phyloP scores from a whole-genome alignment of 768 basidiomycete genomes.

The Termitomyces sp. region DNA sequence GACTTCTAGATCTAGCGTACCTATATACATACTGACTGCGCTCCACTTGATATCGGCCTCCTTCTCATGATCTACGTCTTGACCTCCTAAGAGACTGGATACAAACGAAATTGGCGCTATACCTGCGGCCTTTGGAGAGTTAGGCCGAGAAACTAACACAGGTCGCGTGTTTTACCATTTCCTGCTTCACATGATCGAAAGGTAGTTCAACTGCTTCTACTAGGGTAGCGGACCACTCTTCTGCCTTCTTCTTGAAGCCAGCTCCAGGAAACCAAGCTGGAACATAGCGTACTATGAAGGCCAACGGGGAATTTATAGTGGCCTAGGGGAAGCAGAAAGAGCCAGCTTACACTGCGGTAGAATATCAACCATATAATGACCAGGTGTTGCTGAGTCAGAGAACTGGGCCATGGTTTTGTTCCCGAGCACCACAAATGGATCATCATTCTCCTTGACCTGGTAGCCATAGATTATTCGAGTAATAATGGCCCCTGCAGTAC shows the following conservation, averaged over 20 bases:
- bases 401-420: neutral
- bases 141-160: neutral
- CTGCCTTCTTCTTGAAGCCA: constrained; percentile 46
- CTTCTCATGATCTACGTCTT: constrained; percentile 42
- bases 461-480: constrained; percentile 50
- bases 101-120: constrained; percentile 51
- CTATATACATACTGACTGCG: constrained; percentile 44
- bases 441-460: constrained; percentile 40
- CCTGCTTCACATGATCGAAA: constrained; percentile 52
- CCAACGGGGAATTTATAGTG: neutral
- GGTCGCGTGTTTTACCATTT: constrained; percentile 36
- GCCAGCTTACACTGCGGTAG: neutral
- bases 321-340: neutral
- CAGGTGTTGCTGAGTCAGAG: neutral
- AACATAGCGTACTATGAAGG: constrained; percentile 41
- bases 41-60: constrained; percentile 63
- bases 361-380: neutral
- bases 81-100: constrained; percentile 47
- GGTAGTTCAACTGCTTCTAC: constrained; percentile 49
- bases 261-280: too few relatives aligned
- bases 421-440: constrained; percentile 44
- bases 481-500: constrained; percentile 45
- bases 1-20: constrained; percentile 18
- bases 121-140: constrained; percentile 41
- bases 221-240: constrained; percentile 45